Evolutionary conservation across 441 rosid species (phyloP), one percentile per base, ranked within the genome.

Genomic region (Arabidopsis hybrid): DNA sequence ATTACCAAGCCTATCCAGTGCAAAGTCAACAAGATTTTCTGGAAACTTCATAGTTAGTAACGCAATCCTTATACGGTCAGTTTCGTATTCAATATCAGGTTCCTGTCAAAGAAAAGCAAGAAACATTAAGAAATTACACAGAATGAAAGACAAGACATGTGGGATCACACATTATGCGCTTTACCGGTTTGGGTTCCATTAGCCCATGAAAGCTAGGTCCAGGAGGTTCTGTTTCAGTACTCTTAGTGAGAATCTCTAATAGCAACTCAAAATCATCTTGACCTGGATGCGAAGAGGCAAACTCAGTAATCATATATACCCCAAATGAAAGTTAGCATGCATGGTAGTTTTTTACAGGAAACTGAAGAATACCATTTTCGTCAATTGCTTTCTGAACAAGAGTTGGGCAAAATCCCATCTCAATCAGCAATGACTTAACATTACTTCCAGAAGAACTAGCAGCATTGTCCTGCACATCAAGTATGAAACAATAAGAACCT

Each of bases 401-500:
- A 72, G 88, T 77, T 18, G 95, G 82, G 43, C 69, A 61, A 78
- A 86, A 95, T 40, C 99, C 97, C 99, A 95, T 92, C 80, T 84
- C 97, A 60, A 82, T 74, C 18, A 95, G 78, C 64, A 83, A 83
- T 6, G 93, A 87, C 75, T 87, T 87, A 5, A 83, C 71, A 74
- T 79, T 75, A 85, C 87, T 87, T 76, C 86, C 83, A 32, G 97
- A 91, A 74, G 99, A 92, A 72, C 98, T 91, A 66, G 99, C 90
- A 56, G 69, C 82, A 78, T 82, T 80, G 52, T 84, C 85, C 99
- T 95, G 89, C 70, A 78, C 71, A 60, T 50, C 64, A 74, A 65
- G n/a, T 60, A 66, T 26, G 11, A 64, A 71, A 71, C 32, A 65
- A 39, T 59, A 65, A 65, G 76, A 77, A 71, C 18, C 31, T 69